Percentiles rank a stretch among this genome's conserved stretches.
Conservation (phyloP, 2,329 filamentous ascomycete species). For the Cladosporium sp. region DNA sequence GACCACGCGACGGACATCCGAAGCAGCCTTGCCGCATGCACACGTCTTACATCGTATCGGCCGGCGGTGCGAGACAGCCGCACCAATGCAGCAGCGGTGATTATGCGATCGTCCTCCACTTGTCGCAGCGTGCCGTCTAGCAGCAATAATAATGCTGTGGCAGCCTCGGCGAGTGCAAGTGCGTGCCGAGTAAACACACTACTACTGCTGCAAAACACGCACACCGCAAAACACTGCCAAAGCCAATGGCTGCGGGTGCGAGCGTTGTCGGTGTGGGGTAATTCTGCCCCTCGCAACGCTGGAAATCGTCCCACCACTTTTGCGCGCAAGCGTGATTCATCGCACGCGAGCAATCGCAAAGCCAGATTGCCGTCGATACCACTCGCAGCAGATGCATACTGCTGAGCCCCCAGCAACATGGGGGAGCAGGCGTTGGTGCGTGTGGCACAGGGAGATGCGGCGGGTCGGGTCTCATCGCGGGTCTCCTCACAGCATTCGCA, state of each 20-base stretch:
- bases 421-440: background rate
- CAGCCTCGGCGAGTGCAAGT: background rate
- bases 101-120: background rate
- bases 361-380: background rate
- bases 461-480: slow-evolving; percentile 6
- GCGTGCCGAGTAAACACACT: background rate
- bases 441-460: background rate
- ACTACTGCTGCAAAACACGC: background rate
- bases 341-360: background rate
- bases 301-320: background rate
- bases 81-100: background rate
- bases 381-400: background rate
- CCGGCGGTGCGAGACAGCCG: background rate
- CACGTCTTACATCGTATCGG: background rate
- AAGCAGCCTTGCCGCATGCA: background rate
- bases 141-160: no score
- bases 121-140: no score
- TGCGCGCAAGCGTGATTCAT: background rate
- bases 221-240: background rate
- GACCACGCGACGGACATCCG: slow-evolving; percentile 1
- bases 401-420: slow-evolving; percentile 6
- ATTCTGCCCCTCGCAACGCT: background rate
- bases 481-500: slow-evolving; percentile 2
- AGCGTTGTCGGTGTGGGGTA: background rate
- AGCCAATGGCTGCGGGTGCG: background rate